Percentiles rank a stretch among this genome's conserved stretches.
phyloP scores from a whole-genome alignment of 2,329 filamentous ascomycete genomes.

The Orbilia oligospora region DNA sequence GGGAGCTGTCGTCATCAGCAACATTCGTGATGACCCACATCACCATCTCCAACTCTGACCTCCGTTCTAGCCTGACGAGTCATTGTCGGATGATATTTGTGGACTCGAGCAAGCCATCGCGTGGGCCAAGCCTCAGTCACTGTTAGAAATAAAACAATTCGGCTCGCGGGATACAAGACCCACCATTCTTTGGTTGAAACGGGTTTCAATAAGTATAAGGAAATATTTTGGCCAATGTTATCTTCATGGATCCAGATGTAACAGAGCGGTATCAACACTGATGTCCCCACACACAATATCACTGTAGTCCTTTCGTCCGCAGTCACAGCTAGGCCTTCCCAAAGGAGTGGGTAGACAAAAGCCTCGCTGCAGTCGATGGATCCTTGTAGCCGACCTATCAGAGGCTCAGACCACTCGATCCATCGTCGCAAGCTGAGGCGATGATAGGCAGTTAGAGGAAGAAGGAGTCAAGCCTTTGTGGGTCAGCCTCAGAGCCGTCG shows the following conservation, averaged over 20 bases:
- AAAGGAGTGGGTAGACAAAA: constrained; percentile 50
- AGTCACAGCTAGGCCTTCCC: constrained; percentile 54
- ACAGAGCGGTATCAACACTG: constrained; percentile 9
- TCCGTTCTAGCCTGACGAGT: constrained; percentile 36
- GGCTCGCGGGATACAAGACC: constrained; percentile 55
- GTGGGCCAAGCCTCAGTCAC: constrained; percentile 25
- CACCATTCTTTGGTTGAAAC: constrained; percentile 61
- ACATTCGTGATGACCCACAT: constrained; percentile 29
- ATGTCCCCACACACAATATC: constrained; percentile 10
- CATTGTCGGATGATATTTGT: constrained; percentile 53
- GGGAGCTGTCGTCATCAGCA: constrained; percentile 51
- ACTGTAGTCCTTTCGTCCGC: constrained; percentile 55
- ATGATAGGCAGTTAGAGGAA: constrained; percentile 39
- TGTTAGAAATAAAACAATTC: constrained; percentile 38
- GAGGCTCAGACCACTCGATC: constrained; percentile 42
- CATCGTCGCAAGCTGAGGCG: constrained; percentile 49
- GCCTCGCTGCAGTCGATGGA: constrained; percentile 46
- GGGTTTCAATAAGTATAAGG: constrained; percentile 59
- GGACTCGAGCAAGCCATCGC: constrained; percentile 11
- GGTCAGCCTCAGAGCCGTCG: constrained; percentile 45
- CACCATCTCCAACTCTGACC: background rate
- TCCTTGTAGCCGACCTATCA: constrained; percentile 58
- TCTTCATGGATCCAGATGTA: background rate
- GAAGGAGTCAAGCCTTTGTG: constrained; percentile 38
- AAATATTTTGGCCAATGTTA: constrained; percentile 3